A percentile compares a stretch with the other conserved stretches of the same genome.
Conservation (phyloP, 176 grass and related monocot species). For the Raddia distichophylla region DNA sequence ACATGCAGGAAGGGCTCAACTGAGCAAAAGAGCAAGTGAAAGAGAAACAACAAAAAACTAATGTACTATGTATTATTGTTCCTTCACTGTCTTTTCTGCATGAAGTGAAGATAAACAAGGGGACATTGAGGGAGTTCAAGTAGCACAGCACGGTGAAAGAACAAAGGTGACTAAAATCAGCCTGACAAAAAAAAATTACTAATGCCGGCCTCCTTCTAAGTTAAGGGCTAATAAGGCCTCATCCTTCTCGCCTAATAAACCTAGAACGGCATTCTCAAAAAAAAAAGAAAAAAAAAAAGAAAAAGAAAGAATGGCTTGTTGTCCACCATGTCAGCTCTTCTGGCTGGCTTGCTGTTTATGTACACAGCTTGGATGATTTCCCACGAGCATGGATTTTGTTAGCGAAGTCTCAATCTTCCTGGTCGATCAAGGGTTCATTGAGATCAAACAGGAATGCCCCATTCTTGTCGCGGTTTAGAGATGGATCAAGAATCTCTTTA, state of each 20-base stretch:
- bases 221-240: too few species aligned
- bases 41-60: neutral
- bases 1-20: neutral
- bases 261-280: neutral
- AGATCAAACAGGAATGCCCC: conserved; percentile 35
- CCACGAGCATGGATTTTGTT: neutral
- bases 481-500: neutral
- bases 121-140: neutral
- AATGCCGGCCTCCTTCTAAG: neutral
- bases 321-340: neutral
- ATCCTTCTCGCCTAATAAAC: conserved; percentile 1
- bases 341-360: conserved; percentile 22
- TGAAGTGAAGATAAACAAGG: neutral
- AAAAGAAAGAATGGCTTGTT: neutral
- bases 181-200: conserved; percentile 21
- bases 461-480: neutral
- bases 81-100: conserved; percentile 27
- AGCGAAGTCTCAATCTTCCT: neutral
- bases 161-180: conserved; percentile 35
- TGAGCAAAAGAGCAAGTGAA: neutral
- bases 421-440: conserved; percentile 11
- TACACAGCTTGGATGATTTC: conserved; percentile 47
- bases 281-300: too few species aligned
- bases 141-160: conserved; percentile 1
- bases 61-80: conserved; percentile 30